Evolutionary conservation across 371 early-diverging fungal species (phyloP).

Genomic region (Sporodiniella umbellata): DNA sequence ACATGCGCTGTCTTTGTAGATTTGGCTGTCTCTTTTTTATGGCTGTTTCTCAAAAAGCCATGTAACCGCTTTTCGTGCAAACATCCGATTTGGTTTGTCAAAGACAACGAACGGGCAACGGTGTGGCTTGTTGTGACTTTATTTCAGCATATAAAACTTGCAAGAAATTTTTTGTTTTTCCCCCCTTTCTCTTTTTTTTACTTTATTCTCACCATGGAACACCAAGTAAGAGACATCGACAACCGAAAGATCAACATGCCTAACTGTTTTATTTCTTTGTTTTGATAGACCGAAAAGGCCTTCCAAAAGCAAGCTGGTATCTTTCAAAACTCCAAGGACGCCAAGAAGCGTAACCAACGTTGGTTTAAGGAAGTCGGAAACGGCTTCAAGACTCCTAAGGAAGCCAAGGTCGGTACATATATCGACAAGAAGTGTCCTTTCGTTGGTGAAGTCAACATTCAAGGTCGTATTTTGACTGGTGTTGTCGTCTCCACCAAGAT

Average conservation of each 20-base stretch:
- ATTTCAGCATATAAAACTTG: no score
- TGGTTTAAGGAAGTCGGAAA: slow-evolving; percentile 99
- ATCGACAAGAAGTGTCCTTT: slow-evolving; percentile 99
- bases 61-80: no score
- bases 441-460: slow-evolving; percentile 97
- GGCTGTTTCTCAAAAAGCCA: no score
- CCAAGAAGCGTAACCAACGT: slow-evolving; percentile 74
- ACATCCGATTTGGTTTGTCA: no score
- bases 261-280: neutral
- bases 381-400: slow-evolving; percentile 99
- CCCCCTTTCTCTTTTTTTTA: slow-evolving; percentile 14
- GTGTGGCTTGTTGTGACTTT: no score
- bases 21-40: no score
- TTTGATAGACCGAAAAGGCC: slow-evolving; percentile 74
- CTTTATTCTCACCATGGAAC: slow-evolving; percentile 22
- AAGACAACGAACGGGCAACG: no score
- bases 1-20: no score
- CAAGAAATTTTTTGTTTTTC: no score
- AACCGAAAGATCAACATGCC: neutral
- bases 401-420: slow-evolving; percentile 96
- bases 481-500: slow-evolving; percentile 97
- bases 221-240: slow-evolving; percentile 19
- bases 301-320: slow-evolving; percentile 97
- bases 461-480: slow-evolving; percentile 98
- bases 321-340: slow-evolving; percentile 91